These are phyloP conservation scores for Marasmius sp. DNA, from an alignment of 1,284 basidiomycete genomes.

Conservation along the genomic window DNA sequence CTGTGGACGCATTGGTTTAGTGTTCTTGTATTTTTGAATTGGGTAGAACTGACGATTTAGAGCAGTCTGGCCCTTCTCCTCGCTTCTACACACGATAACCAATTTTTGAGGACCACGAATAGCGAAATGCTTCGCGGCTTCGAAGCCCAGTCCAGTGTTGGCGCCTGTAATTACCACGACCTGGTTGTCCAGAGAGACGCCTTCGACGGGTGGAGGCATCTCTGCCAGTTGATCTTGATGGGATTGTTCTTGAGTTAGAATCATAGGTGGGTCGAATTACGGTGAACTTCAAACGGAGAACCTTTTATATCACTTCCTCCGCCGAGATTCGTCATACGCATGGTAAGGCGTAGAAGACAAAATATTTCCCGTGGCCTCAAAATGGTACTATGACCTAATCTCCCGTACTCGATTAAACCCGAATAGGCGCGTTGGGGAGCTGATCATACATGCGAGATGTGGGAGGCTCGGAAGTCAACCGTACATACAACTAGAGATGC, in stretches of 20 bases:
- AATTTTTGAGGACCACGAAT: constrained; percentile 28
- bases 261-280: neutral
- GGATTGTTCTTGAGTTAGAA: neutral
- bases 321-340: too few species aligned
- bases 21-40: neutral
- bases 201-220: constrained; percentile 11
- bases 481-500: too few species aligned
- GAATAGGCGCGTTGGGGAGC: too few species aligned
- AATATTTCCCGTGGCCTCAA: too few species aligned
- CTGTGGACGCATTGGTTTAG: constrained; percentile 17
- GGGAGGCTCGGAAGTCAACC: too few species aligned
- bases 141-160: constrained; percentile 33
- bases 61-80: constrained; percentile 19
- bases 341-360: too few species aligned
- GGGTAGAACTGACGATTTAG: too few species aligned
- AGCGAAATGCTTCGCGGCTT: constrained; percentile 32
- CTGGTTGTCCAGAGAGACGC: constrained; percentile 28
- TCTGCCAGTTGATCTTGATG: neutral
- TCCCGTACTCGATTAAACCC: too few species aligned
- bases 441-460: too few species aligned
- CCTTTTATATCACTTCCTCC: too few species aligned
- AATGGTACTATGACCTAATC: too few species aligned
- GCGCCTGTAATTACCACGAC: constrained; percentile 32
- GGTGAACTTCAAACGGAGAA: too few species aligned
- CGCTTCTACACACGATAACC: constrained; percentile 27